Conservation (phyloP, 148 eudicot species). For the Camellia lanceoleosa region DNA sequence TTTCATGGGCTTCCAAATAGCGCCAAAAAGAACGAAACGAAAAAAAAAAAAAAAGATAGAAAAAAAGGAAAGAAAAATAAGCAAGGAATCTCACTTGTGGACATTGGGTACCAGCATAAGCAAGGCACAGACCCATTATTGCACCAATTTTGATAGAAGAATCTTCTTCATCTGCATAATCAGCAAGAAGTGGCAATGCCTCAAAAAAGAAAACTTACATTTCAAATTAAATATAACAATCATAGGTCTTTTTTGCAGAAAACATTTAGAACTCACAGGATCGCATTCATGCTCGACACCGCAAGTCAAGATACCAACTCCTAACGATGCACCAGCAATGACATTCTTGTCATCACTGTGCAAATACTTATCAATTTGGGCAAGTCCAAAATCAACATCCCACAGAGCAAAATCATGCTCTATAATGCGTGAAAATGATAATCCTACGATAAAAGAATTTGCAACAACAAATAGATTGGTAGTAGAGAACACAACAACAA, state of each 20-base stretch:
- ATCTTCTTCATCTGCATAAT: slow-evolving; percentile 71
- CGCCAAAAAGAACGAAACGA: too few relatives aligned
- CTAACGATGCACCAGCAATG: slow-evolving; percentile 83
- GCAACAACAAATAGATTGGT: background rate
- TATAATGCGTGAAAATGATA: slow-evolving; percentile 21
- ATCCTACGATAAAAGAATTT: background rate
- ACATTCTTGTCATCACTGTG: slow-evolving; percentile 83
- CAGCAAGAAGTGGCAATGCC: slow-evolving; percentile 10
- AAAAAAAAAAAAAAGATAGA: too few relatives aligned
- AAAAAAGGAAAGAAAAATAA: too few relatives aligned
- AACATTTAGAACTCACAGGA: slow-evolving; percentile 55
- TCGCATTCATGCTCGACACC: slow-evolving; percentile 78
- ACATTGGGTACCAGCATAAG: slow-evolving; percentile 86
- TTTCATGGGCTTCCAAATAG: background rate
- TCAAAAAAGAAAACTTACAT: too few relatives aligned
- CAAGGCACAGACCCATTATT: slow-evolving; percentile 82
- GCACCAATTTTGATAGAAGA: slow-evolving; percentile 81
- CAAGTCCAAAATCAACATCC: slow-evolving; percentile 99
- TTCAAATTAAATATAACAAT: too few relatives aligned
- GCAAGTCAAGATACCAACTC: slow-evolving; percentile 93
- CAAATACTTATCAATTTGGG: slow-evolving; percentile 93
- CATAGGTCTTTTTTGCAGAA: too few relatives aligned
- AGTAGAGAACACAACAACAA: slow-evolving; percentile 40
- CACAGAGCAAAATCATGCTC: slow-evolving; percentile 92
- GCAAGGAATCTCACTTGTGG: slow-evolving; percentile 24